phyloP scores from a whole-genome alignment of 345 rosid genomes.

The Murraya paniculata region DNA sequence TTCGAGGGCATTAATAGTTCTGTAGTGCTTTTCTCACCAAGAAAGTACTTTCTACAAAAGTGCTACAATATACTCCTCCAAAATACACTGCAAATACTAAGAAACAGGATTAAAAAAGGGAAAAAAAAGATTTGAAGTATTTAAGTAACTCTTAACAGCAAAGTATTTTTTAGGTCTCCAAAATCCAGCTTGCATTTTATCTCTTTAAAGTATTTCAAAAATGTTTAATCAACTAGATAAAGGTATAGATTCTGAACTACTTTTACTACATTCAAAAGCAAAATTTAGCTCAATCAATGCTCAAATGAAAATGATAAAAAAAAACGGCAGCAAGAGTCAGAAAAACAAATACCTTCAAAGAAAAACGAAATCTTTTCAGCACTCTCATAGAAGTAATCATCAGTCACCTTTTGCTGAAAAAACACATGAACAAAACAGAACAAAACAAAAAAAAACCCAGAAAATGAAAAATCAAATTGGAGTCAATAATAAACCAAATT shows the following conservation, averaged over 20 bases:
- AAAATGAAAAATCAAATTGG: neutral
- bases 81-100: no score
- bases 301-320: neutral
- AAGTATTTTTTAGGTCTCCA: neutral
- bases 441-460: neutral
- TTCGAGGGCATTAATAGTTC: neutral
- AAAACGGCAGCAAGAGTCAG: neutral
- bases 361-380: constrained; percentile 83
- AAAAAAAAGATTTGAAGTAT: no score
- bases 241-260: neutral
- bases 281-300: neutral
- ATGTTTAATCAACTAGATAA: neutral
- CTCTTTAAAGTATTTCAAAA: neutral
- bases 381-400: constrained; percentile 85
- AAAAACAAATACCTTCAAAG: constrained; percentile 72
- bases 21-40: no score
- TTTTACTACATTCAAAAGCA: neutral
- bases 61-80: no score
- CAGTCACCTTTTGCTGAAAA: constrained; percentile 49
- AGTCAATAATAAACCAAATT: neutral
- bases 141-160: no score
- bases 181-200: neutral
- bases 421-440: neutral
- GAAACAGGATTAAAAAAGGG: no score
- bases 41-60: neutral